Base-by-base conservation (phyloP, 140 eudicot genomes). In the Stevia rebaudiana region DNA sequence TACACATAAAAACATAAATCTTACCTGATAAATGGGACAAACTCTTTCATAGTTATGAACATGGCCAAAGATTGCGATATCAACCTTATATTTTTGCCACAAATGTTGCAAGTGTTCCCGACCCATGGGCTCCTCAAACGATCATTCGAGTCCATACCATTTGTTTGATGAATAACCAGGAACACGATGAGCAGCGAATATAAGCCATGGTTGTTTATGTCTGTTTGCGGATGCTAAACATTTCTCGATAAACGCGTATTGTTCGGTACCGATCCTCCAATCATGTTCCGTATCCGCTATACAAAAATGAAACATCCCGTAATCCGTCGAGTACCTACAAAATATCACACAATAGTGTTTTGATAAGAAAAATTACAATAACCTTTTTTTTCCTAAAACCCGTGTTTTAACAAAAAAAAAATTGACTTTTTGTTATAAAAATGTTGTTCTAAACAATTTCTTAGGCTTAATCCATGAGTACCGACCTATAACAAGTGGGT, bases 81-180 rank as follows among this genome's bases (percentile, higher is more conserved):
- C 95, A 48, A 89, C 97, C 81, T 86, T 89, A 64, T 89, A 86
- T 53, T 81, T 85, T 63, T 89, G 97, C 97, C 95, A 86, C 10
- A 89, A 76, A 17, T 58, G 75, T 74, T 85, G 97, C 76, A 89
- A 75, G 84, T 84, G 82, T 39, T 89, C 97, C 37, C 97, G 77
- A 4, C 97, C 97, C 95, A 89, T 89, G 10, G 97, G 97, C 72
- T 89, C 97, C 19, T 79, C 97, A 39, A 89, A 89, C 2, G 97
- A 80, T 22, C 96, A 94, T 73, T 85, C 84, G 5, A 40, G 30
- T 9, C 77, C 94, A 9, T 88, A 88, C 71, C 75, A 78, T 5
- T 65, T 19, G 25, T 66, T 80, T 0, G 90, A 88, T 1, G 94
- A 82, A 56, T 89, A 89, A 37, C 97, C 91, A 11, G 85, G 88